Base-by-base conservation (phyloP, 2,329 filamentous ascomycete genomes). In the Fusarium equiseti region DNA sequence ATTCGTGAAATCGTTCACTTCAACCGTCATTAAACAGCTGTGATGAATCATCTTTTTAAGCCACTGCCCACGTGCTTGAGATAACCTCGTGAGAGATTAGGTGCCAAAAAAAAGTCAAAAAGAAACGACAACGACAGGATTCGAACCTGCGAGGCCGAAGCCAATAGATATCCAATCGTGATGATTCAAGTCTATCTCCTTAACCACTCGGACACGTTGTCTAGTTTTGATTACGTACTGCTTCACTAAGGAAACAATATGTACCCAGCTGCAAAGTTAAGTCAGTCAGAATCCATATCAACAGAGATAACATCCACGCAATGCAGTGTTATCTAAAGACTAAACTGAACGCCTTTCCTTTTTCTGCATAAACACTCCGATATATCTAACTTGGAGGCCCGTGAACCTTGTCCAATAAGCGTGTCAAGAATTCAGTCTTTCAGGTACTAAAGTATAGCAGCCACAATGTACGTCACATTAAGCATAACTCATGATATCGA, bases 151-250 rank as follows among this genome's bases (percentile, higher is more conserved):
- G 61, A 26, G 61, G 58, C 58, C 61, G 58, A 63, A 63, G 58
- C 61, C 61, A 63, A 10, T 12, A 56, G 58, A 63, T 63, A 22
- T n/a, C 58, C 9, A 53, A 46, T 8, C 38, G 5, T 12, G 3
- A 2, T 27, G 38, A 32, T 62, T 62, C 60, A 63, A 63, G 60
- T 63, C 60, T 62, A 13, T 9, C 60, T 63, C 60, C 60, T 18
- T 63, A 63, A 63, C 60, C 61, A 63, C 61, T 64, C 59, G 61
- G 61, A 64, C 61, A 64, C 61, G 49, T 56, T 63, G 59, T 56
- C 61, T 49, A 8, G 8, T 5, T 26, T 40, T 62, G 20, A 24
- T 48, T 49, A 27, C 50, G 13, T 53, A 43, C 16, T 29, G 35
- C 8, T 6, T 4, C 4, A 2, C 0, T 3, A 13, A 12, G 5